A percentile compares a stretch with the other conserved stretches of the same genome.
These are phyloP conservation scores for Pinus taeda DNA, from an alignment of 75 land plant species.

Conservation along the genomic window DNA sequence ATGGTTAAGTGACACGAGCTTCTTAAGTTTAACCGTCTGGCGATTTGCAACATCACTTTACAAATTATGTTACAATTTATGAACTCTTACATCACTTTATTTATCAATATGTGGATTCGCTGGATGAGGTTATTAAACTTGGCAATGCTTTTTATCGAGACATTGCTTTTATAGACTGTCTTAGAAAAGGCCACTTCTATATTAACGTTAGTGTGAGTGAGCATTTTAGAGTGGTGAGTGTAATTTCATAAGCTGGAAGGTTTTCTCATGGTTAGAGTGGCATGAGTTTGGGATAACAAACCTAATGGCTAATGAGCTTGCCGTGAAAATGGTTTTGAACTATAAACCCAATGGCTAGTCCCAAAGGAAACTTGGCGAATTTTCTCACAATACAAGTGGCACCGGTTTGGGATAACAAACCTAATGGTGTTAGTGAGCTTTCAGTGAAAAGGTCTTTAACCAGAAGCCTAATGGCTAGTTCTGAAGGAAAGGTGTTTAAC, in stretches of 20 bases:
- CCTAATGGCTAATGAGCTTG: not conserved
- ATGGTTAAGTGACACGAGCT: not conserved
- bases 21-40: too few species aligned
- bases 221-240: not conserved
- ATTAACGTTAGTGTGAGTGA: not conserved
- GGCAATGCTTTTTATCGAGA: not conserved
- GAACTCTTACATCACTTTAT: too few species aligned
- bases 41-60: too few species aligned
- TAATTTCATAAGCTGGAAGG: not conserved
- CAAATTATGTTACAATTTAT: too few species aligned
- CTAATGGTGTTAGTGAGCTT: not conserved
- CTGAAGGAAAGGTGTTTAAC: too few species aligned
- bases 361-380: not conserved
- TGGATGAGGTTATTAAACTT: too few species aligned
- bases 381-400: not conserved
- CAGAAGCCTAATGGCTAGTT: too few species aligned
- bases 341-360: too few species aligned
- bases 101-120: too few species aligned
- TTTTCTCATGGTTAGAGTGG: not conserved
- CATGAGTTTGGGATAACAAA: not conserved
- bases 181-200: not conserved
- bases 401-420: not conserved
- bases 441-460: not conserved
- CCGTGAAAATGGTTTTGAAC: not conserved
- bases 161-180: not conserved